These are phyloP conservation scores for Suillus clintonianus DNA, from an alignment of 768 basidiomycete genomes.

Conservation along the genomic window DNA sequence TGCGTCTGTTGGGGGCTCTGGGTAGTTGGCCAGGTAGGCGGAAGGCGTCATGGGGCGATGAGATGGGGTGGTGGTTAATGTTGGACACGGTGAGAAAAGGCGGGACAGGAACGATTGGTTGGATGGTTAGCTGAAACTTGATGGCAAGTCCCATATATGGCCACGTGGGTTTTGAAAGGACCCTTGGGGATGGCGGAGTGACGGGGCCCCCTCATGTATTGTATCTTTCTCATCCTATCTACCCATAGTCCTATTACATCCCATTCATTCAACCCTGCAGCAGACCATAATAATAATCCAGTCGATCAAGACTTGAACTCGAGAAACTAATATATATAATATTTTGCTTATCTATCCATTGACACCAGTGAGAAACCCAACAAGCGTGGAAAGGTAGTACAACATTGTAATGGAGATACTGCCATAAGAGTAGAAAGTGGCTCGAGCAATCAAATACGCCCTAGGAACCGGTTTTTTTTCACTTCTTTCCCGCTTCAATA, in stretches of 20 bases:
- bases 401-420: conserved; percentile 28
- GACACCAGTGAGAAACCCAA: neutral
- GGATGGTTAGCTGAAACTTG: conserved; percentile 11
- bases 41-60: conserved; percentile 19
- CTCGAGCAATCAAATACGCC: neutral
- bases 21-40: conserved; percentile 29
- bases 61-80: neutral
- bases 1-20: conserved; percentile 61
- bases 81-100: conserved; percentile 7
- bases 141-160: conserved; percentile 23
- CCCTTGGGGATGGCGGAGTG: conserved; percentile 2
- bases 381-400: conserved; percentile 20
- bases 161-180: conserved; percentile 21
- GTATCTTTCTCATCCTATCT: no score
- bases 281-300: no score
- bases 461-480: no score
- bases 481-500: conserved; percentile 82
- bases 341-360: conserved; percentile 1
- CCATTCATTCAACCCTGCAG: neutral
- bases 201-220: neutral
- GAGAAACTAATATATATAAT: neutral
- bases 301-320: neutral
- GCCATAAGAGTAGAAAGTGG: neutral
- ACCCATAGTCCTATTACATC: neutral
- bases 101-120: conserved; percentile 9